Evolutionary conservation across 148 eudicot genomes (phyloP), one percentile per base, ranked within the genome.

Genomic region (Beta vulgaris): DNA sequence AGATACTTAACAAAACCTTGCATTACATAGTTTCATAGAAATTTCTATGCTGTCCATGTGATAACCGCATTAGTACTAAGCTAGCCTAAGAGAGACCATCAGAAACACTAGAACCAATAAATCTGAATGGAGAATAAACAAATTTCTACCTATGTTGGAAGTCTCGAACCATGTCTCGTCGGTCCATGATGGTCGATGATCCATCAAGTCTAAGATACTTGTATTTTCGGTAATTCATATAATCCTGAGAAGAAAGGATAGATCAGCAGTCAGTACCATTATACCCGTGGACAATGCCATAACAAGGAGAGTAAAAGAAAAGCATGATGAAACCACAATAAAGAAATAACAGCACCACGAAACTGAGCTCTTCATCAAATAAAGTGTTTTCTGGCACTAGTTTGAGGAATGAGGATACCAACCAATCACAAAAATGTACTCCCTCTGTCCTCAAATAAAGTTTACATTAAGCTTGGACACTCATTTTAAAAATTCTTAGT

Each of bases 161-260:
- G 79, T 95, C 98, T 83, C 85, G 89, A 77, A 95, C 98, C 98
- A 95, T 95, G 85, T 95, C 98, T 44, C 98, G 88, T 5, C 98
- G 93, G 74, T 95, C 98, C 93, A 89, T 89, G 79, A 95, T 90
- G 72, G 97, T 95, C 59, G 98, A 95, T 28, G 98, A 95, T 66
- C 98, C 98, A 82, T 95, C 98, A 55, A 95, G 92, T 84, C 98
- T 80, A 72, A 95, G 86, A 79, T 95, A 95, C 80, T 85, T 85
- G 73, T 92, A 95, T 81, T 95, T 95, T 67, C 97, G 88, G 59
- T 95, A 95, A 82, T 95, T 90, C 98, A 95, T 95, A 78, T 95
- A 95, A 71, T 95, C 98, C 98, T 95, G 92, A 69, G 66, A 76
- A 78, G 35, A 42, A 74, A 73, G 15, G 59, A 67, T 28, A 36